These are phyloP conservation scores for Aureobasidium vineae DNA, from an alignment of 2,329 filamentous ascomycete genomes.

Conservation along the genomic window DNA sequence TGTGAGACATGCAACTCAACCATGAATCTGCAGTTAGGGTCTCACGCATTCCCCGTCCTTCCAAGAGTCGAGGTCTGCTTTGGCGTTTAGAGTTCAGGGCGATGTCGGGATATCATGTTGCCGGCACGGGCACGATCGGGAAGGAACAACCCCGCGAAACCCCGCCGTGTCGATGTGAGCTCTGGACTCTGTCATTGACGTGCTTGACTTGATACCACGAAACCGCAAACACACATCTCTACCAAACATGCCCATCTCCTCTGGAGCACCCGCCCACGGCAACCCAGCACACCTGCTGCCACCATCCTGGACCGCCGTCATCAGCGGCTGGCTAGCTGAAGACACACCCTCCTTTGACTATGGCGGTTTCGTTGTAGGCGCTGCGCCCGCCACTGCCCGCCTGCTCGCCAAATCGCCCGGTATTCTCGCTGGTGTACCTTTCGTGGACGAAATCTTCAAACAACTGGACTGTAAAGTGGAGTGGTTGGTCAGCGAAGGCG, in stretches of 20 bases:
- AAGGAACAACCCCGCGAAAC: neutral
- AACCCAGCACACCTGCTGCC: conserved; percentile 73
- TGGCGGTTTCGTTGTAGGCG: conserved; percentile 92
- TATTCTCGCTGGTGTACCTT: conserved; percentile 85
- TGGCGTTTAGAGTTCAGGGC: neutral
- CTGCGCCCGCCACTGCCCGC: conserved; percentile 51
- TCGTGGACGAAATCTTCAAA: conserved; percentile 89
- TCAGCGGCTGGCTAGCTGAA: conserved; percentile 86
- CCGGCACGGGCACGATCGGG: neutral
- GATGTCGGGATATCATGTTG: neutral
- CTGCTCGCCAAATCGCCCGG: conserved; percentile 64
- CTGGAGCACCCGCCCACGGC: conserved; percentile 59
- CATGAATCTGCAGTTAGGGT: too few species aligned
- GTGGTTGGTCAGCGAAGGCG: conserved; percentile 81
- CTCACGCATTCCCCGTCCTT: neutral
- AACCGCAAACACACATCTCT: neutral
- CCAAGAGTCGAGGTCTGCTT: neutral
- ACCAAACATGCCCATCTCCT: conserved; percentile 38
- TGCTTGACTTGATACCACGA: neutral
- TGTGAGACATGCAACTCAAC: too few species aligned
- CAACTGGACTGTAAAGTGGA: conserved; percentile 87
- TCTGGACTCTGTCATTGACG: conserved; percentile 17
- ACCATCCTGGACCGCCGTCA: conserved; percentile 74
- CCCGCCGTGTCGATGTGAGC: conserved; percentile 4
- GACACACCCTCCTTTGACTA: conserved; percentile 97